Conservation (phyloP, 768 basidiomycete species). For the Dioszegia crocea region DNA sequence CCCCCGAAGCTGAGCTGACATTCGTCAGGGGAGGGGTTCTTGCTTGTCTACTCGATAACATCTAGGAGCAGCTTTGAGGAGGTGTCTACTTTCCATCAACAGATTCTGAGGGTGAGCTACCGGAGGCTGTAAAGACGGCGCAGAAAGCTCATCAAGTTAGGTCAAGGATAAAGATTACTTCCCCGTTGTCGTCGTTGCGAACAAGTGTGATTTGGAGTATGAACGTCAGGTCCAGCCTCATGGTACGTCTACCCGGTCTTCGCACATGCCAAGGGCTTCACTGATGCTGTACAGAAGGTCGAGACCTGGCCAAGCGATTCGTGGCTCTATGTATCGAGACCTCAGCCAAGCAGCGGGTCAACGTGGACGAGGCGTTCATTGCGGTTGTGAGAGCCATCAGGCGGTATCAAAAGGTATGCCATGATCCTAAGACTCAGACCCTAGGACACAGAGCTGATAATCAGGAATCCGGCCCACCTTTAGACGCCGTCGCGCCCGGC, state of each 20-base stretch:
- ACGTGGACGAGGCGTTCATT: constrained; percentile 92
- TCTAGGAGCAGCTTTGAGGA: constrained; percentile 96
- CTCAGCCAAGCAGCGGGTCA: constrained; percentile 92
- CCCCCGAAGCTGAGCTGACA: neutral
- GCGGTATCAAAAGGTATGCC: constrained; percentile 78
- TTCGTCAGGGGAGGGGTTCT: constrained; percentile 79
- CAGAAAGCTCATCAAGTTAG: constrained; percentile 49
- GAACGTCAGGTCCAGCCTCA: constrained; percentile 95
- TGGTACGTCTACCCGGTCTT: constrained; percentile 61
- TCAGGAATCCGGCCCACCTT: constrained; percentile 46
- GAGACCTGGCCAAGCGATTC: constrained; percentile 90
- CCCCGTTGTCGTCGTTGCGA: constrained; percentile 95
- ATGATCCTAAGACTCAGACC: neutral
- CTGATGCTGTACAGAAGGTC: constrained; percentile 67
- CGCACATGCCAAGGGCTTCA: too few species aligned
- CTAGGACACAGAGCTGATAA: neutral
- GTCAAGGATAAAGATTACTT: constrained; percentile 95
- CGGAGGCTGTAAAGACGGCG: neutral
- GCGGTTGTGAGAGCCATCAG: constrained; percentile 90
- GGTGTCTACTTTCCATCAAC: constrained; percentile 91
- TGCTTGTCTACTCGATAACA: constrained; percentile 97
- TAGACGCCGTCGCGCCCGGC: constrained; percentile 18
- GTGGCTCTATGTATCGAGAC: constrained; percentile 94
- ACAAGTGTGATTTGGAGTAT: constrained; percentile 93
- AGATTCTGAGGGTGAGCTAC: constrained; percentile 60